Evolutionary conservation across 768 basidiomycete species (phyloP).

Genomic region (Podaxis pistillaris): DNA sequence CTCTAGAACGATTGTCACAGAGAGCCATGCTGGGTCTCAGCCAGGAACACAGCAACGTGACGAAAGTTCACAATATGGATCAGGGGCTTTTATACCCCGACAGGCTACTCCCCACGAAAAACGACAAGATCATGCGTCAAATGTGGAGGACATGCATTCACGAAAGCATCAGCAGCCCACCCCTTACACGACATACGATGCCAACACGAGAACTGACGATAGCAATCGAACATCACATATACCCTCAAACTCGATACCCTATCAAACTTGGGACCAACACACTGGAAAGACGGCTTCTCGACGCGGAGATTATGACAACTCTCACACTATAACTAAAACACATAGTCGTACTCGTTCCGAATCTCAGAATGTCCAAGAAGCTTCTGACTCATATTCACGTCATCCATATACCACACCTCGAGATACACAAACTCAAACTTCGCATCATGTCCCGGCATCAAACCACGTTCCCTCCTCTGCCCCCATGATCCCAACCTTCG

Average conservation of each 20-base stretch:
- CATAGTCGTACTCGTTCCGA: constrained; percentile 13
- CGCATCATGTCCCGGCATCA: background rate
- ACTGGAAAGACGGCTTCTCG: constrained; percentile 1
- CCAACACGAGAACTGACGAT: background rate
- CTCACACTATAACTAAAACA: constrained; percentile 1
- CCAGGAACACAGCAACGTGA: background rate
- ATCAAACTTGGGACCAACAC: background rate
- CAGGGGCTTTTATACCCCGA: background rate
- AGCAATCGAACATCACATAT: constrained; percentile 3
- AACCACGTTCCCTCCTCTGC: constrained; percentile 5
- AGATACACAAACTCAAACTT: constrained; percentile 6
- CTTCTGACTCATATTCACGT: background rate
- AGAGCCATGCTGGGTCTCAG: background rate
- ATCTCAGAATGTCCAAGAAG: constrained; percentile 4
- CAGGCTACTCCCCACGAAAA: background rate
- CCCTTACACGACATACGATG: background rate
- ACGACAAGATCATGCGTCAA: constrained; percentile 4
- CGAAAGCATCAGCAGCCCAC: background rate
- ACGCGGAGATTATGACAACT: background rate
- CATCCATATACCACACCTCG: background rate
- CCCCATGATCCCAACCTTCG: background rate
- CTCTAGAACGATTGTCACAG: background rate
- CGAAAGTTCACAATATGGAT: background rate
- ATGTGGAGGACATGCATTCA: background rate
- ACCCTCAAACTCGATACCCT: background rate